Base-by-base conservation (phyloP, 2,329 filamentous ascomycete genomes). In the Diaporthe helianthi region DNA sequence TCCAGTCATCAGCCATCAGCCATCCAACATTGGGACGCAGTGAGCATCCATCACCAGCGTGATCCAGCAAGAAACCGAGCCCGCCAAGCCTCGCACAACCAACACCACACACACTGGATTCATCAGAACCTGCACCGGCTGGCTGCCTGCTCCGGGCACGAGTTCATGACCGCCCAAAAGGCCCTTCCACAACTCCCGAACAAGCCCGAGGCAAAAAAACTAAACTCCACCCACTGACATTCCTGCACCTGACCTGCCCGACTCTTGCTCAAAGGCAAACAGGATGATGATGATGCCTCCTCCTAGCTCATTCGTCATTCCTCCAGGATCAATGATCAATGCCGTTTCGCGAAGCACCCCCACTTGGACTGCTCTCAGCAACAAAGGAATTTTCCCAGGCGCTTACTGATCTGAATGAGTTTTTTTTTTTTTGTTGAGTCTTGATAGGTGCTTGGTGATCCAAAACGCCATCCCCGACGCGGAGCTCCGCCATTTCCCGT, bases 201-300 rank as follows among this genome's bases (percentile, higher is more conserved):
- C 41, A 49, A 15, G 41, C 41, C 64, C 64, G 52, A 46, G 22
- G 49, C 52, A 54, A 66, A 65, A 66, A 65, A 66, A 51, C 53
- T 53, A 67, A 51, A 53, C 47, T 52, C 64, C 65, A 38, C 41
- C 52, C 52, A 22, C 65, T 46, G 47, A 22, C 51, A 36, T 44
- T 44, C 38, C 58, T 47, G 46, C 61, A 65, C 47, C 61, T 9
- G 41, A 29, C 38, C 41, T 31, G 51, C 64, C 64, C 64, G 52
- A 49, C 52, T 67, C 38, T 52, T 41, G 52, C 64, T 24, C n/a
- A 47, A 61, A 61, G 58, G 58, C 58, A 61, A 60, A 33, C 26
- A 47, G 58, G 4, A 38, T 38, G 13, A 47, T 61, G 24, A 61
- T 61, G 41, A 61, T 36, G 44, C 29, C 47, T 44, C 54, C 17